phyloP scores from a whole-genome alignment of 164 flowering plant genomes.

The Stephania cephalantha region DNA sequence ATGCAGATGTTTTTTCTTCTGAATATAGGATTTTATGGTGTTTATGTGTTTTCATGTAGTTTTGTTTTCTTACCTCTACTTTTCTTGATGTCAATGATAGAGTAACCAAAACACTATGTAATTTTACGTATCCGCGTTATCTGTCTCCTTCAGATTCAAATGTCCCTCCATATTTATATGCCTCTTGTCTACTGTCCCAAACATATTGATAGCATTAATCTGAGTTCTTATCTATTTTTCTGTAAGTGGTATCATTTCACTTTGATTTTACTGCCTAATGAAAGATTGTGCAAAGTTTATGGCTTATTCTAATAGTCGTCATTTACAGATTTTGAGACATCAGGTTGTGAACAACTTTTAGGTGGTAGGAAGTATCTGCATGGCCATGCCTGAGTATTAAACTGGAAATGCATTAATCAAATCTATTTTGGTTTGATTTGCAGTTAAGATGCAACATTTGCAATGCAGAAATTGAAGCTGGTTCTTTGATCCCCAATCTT shows the following conservation, averaged over 20 bases:
- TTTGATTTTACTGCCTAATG: neutral
- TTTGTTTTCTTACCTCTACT: neutral
- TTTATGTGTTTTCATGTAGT: neutral
- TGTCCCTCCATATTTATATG: no score
- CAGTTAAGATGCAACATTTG: slow-evolving; percentile 90
- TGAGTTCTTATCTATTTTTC: no score
- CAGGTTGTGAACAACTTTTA: no score
- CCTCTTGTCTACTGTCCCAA: no score
- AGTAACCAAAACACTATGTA: neutral
- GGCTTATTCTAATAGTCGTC: no score
- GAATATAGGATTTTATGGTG: no score
- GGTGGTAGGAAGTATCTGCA: no score
- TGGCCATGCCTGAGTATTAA: neutral
- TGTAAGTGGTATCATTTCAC: neutral
- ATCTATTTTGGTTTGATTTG: slow-evolving; percentile 8
- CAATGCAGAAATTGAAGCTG: slow-evolving; percentile 60
- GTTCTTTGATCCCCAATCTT: slow-evolving; percentile 70
- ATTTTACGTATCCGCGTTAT: neutral
- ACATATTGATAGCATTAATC: neutral
- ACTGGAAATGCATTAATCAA: neutral
- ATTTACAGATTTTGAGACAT: no score
- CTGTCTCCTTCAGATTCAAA: neutral
- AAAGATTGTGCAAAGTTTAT: neutral
- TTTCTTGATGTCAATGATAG: neutral
- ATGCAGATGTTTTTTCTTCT: neutral